Evolutionary conservation across 495 filamentous ascomycete genomes (phyloP).

Genomic region (Aspergillus baeticus): DNA sequence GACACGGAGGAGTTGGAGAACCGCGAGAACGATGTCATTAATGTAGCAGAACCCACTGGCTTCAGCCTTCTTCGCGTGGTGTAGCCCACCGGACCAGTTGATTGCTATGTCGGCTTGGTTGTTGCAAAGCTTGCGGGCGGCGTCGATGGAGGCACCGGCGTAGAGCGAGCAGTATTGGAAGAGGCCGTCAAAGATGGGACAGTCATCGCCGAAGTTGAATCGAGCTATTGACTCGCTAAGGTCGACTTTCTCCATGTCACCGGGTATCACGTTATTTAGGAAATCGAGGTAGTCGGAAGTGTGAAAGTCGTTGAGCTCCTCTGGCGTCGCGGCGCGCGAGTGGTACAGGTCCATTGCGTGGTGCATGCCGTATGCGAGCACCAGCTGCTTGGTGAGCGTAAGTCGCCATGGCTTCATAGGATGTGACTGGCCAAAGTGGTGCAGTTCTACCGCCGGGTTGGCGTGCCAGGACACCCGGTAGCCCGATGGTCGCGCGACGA

Average conservation of each 20-base stretch:
- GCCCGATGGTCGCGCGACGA: slow-evolving; percentile 68
- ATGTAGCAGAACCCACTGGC: slow-evolving; percentile 97
- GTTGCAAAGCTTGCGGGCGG: slow-evolving; percentile 83
- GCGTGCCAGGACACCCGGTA: slow-evolving; percentile 97
- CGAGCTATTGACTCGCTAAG: slow-evolving; percentile 40
- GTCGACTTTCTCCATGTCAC: slow-evolving; percentile 46
- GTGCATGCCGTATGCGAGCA: slow-evolving; percentile 92
- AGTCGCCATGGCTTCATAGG: slow-evolving; percentile 99
- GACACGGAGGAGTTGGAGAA: slow-evolving; percentile 82
- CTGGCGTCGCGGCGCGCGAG: slow-evolving; percentile 75
- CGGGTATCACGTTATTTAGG: slow-evolving; percentile 49
- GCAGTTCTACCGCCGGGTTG: slow-evolving; percentile 90
- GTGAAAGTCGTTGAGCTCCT: slow-evolving; percentile 88
- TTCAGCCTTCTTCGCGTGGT: slow-evolving; percentile 93
- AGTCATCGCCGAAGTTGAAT: slow-evolving; percentile 92
- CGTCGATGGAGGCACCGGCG: slow-evolving; percentile 84
- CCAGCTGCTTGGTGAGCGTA: slow-evolving; percentile 89
- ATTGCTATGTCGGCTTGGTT: slow-evolving; percentile 91
- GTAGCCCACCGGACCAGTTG: slow-evolving; percentile 98
- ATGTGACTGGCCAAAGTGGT: slow-evolving; percentile 92
- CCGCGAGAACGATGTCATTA: slow-evolving; percentile 96
- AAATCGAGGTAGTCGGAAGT: slow-evolving; percentile 88
- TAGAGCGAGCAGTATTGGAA: slow-evolving; percentile 95
- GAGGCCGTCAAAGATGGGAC: slow-evolving; percentile 93
- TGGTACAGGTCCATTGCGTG: slow-evolving; percentile 92